A percentile compares a stretch with the other conserved stretches of the same genome.
Conservation (phyloP, 1,284 basidiomycete species). For the Stereum hirsutum region DNA sequence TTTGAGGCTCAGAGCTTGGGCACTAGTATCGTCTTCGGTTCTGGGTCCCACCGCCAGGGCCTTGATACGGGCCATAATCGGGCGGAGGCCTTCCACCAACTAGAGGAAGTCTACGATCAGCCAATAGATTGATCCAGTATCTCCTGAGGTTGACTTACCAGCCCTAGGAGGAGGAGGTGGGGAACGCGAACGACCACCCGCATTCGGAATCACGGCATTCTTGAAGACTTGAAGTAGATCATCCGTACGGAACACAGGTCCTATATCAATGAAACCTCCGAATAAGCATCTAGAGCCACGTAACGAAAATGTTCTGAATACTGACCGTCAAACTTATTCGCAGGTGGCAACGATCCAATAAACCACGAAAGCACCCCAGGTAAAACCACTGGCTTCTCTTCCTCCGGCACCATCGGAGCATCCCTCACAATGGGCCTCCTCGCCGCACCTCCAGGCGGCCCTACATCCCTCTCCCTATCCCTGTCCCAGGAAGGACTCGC, state of each 20-base stretch:
- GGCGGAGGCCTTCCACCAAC: slow-evolving; percentile 30
- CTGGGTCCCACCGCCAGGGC: slow-evolving; percentile 20
- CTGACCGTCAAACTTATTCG: slow-evolving; percentile 75
- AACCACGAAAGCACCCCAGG: slow-evolving; percentile 74
- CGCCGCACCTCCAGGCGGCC: too few relatives aligned
- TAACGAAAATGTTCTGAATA: slow-evolving; percentile 13
- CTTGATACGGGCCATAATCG: slow-evolving; percentile 35
- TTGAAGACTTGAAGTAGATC: slow-evolving; percentile 77
- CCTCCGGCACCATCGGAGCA: slow-evolving; percentile 39
- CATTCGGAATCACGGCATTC: slow-evolving; percentile 67
- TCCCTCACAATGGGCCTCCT: too few relatives aligned
- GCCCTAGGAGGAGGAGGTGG: slow-evolving; percentile 29
- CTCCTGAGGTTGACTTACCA: neutral
- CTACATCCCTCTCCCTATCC: slow-evolving; percentile 30
- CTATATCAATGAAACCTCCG: slow-evolving; percentile 27
- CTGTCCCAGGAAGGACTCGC: slow-evolving; percentile 42
- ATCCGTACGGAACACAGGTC: slow-evolving; percentile 80
- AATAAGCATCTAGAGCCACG: neutral
- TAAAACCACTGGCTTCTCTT: slow-evolving; percentile 29
- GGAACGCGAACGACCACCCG: slow-evolving; percentile 29
- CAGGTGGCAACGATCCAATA: slow-evolving; percentile 65
- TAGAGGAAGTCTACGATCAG: too few relatives aligned
- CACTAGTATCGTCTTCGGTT: too few relatives aligned
- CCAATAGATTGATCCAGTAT: neutral
- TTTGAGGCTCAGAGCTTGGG: too few relatives aligned